phyloP scores from a whole-genome alignment of 2,329 filamentous ascomycete species.

The Penicillium sp. region DNA sequence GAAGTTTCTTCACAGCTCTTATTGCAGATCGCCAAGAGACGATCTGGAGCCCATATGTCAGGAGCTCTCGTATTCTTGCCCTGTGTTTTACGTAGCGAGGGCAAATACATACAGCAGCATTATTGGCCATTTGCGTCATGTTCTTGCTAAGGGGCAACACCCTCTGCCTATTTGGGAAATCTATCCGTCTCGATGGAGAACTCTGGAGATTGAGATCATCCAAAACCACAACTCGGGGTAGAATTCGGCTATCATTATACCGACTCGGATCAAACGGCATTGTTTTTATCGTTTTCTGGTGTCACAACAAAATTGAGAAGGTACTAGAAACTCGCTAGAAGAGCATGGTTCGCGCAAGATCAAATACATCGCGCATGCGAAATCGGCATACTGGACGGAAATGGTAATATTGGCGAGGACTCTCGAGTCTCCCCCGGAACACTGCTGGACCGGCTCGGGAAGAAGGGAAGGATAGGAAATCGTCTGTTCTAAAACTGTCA shows the following conservation, averaged over 20 bases:
- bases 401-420: slow-evolving; percentile 3
- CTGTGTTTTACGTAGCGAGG: too few relatives aligned
- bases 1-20: too few relatives aligned
- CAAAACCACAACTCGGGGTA: neutral
- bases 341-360: neutral
- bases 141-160: neutral
- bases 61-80: too few relatives aligned
- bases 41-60: too few relatives aligned
- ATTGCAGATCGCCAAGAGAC: too few relatives aligned
- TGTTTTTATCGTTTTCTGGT: neutral
- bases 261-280: neutral
- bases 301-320: neutral
- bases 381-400: neutral
- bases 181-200: slow-evolving; percentile 6
- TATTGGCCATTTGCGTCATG: neutral
- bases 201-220: slow-evolving; percentile 9
- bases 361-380: neutral
- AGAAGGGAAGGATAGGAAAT: neutral
- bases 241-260: slow-evolving; percentile 1
- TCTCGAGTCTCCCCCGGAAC: neutral
- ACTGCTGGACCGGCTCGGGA: neutral
- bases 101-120: too few relatives aligned
- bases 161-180: slow-evolving; percentile 1
- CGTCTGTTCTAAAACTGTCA: neutral
- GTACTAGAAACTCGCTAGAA: neutral